Evolutionary conservation across 768 basidiomycete species (phyloP), one percentile per base, ranked within the genome.

Genomic region (Macrolepiota dolichaula): DNA sequence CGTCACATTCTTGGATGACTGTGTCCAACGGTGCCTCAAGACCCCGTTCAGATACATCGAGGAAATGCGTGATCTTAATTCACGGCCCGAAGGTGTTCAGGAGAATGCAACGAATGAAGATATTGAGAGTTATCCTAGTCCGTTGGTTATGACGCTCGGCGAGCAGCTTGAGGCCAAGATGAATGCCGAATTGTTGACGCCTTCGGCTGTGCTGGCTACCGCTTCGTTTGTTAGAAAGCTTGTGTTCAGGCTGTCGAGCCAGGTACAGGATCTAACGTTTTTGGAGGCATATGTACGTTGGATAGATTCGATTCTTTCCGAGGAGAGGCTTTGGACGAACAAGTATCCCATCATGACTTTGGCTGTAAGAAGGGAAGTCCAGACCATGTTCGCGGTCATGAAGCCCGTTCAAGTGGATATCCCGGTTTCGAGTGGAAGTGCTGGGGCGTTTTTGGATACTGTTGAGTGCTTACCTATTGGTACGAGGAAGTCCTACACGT

Each of bases 41-140:
- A 89, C 88, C 1, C 92, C 94, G 0, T 91, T 94, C 70, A 82
- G 85, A 29, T 98, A 96, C 69, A 79, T 96, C 56, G 95, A 97
- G 66, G 87, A 87, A 24, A 72, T 87, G 63, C 70, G 80, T 5
- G 67, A 72, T 22, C 55, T 65, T 62, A 55, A 68, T 56, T 5
- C 67, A 40, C 38, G 65, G 7, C 49, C 46, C 42, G 22, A 62
- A 59, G 22, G 50, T 22, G 17, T 56, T 1, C 63, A 56, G 9
- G 17, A 24, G 5, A 55, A 55, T 32, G 53, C 40, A 38, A 51
- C n/a, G 25, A 42, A 29, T 65, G 66, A 57, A 57, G 29, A 47
- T 12, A 7, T 38, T 0, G 59, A 51, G 27, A 22, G 49, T n/a
- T 51, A 44, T 24, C 38, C 53, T 0, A 57, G 51, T 49, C 92